Conservation (phyloP, 345 rosid genomes). For the Populus pruinosa region DNA sequence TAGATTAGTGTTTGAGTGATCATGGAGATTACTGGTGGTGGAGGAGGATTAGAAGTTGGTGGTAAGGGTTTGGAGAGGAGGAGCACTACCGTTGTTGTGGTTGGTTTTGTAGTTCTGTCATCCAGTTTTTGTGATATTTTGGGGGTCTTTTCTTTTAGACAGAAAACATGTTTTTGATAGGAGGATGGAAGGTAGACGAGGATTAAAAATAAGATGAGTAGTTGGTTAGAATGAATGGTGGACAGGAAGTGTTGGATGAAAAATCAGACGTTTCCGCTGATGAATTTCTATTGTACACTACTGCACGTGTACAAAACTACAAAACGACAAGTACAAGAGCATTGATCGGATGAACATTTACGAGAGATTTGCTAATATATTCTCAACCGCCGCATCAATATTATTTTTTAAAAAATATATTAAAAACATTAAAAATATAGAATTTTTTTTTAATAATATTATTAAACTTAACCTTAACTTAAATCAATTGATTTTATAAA, state of each 20-base stretch:
- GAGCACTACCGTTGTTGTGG: constrained; percentile 7
- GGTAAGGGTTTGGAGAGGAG: constrained; percentile 1
- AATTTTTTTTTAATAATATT: too few relatives aligned
- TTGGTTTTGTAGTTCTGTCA: neutral
- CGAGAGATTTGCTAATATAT: too few relatives aligned
- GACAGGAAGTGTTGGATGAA: neutral
- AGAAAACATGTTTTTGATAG: too few relatives aligned
- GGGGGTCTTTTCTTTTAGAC: neutral
- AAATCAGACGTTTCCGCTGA: neutral
- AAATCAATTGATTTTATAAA: too few relatives aligned
- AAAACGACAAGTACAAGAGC: too few relatives aligned
- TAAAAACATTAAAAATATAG: too few relatives aligned
- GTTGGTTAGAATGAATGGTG: neutral
- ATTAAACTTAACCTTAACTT: too few relatives aligned
- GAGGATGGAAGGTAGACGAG: neutral
- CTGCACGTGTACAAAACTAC: too few relatives aligned
- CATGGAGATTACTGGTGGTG: neutral
- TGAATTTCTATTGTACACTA: too few relatives aligned
- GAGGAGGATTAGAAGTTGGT: neutral
- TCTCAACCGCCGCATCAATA: too few relatives aligned
- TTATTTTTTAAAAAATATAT: too few relatives aligned
- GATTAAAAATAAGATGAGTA: neutral
- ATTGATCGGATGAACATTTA: too few relatives aligned
- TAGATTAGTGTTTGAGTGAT: constrained; percentile 31
- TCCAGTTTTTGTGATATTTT: neutral